Conservation (phyloP, 192 early-diverging fungal genomes). For the Backusella circina region DNA sequence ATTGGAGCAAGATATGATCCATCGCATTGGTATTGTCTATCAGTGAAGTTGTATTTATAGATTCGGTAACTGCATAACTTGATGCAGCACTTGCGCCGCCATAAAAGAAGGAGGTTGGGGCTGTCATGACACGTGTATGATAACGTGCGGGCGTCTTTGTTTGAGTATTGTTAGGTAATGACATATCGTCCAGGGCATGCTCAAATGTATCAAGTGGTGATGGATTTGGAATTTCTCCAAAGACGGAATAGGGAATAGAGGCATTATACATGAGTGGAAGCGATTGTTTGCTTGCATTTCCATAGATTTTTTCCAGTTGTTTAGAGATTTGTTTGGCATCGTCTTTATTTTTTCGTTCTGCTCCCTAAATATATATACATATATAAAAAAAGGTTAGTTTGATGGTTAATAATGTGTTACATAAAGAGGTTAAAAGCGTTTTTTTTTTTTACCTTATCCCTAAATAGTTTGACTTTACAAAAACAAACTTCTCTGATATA, state of each 20-base stretch:
- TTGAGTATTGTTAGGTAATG: background rate
- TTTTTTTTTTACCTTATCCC: constrained; percentile 28
- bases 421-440: background rate
- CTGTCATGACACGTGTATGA: constrained; percentile 8
- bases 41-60: background rate
- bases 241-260: constrained; percentile 13
- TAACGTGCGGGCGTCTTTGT: constrained; percentile 8
- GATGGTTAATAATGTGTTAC: background rate
- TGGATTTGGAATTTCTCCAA: constrained; percentile 21
- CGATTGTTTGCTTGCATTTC: constrained; percentile 26
- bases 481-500: constrained; percentile 47
- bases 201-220: constrained; percentile 8
- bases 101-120: constrained; percentile 7
- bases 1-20: background rate
- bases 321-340: constrained; percentile 67
- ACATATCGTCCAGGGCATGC: constrained; percentile 10
- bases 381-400: background rate
- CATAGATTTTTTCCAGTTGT: constrained; percentile 54
- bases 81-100: background rate
- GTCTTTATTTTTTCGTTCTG: constrained; percentile 75
- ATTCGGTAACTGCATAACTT: background rate
- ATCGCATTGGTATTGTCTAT: background rate
- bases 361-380: constrained; percentile 51
- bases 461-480: constrained; percentile 65
- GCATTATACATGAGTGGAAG: constrained; percentile 17